phyloP scores from a whole-genome alignment of 176 grass and related monocot genomes.

The Hordeum marinum region DNA sequence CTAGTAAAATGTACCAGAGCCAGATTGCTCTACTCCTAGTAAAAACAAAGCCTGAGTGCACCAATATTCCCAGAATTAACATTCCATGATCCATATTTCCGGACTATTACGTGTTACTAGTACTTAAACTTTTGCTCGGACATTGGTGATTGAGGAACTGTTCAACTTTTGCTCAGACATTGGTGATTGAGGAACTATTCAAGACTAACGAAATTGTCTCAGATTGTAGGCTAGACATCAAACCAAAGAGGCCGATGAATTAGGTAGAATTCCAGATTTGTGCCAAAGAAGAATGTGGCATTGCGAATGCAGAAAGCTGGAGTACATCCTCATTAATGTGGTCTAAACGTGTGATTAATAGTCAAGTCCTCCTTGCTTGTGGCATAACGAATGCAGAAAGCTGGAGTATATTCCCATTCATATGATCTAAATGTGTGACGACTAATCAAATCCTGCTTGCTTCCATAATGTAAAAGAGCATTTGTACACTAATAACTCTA shows the following conservation, averaged over 20 bases:
- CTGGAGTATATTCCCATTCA: background rate
- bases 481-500: background rate
- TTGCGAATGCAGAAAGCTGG: background rate
- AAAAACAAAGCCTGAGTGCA: background rate
- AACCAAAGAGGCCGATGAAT: background rate
- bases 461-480: background rate
- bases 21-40: background rate
- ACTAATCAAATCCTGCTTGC: background rate
- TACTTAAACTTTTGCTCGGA: background rate
- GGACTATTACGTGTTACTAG: background rate
- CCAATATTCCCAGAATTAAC: background rate
- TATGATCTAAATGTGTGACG: background rate
- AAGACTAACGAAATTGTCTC: background rate
- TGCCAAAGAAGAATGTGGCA: background rate
- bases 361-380: background rate
- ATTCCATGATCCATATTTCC: background rate
- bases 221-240: background rate
- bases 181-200: background rate
- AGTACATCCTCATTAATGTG: constrained; percentile 2
- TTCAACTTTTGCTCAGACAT: background rate
- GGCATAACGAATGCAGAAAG: background rate
- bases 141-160: background rate
- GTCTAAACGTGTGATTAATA: background rate
- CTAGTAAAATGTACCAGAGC: background rate
- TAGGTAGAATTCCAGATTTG: background rate